Conservation (phyloP, 495 filamentous ascomycete species). For the Talaromyces liani region DNA sequence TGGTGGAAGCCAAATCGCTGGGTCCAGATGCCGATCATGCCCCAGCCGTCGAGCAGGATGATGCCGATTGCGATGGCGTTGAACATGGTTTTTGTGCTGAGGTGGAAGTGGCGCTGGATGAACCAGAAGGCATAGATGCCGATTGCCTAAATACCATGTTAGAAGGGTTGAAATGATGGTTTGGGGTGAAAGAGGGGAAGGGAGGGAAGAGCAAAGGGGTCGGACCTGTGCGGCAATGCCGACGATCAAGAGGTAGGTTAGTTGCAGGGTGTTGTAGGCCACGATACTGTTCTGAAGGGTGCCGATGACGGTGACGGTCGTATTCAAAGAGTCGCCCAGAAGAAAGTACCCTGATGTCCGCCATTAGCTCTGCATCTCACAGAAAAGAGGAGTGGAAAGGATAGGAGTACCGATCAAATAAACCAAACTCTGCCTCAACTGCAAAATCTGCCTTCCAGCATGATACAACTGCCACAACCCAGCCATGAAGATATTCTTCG, state of each 20-base stretch:
- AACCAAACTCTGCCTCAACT: constrained; percentile 54
- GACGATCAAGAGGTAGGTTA: constrained; percentile 46
- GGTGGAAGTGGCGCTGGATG: constrained; percentile 39
- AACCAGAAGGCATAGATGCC: constrained; percentile 54
- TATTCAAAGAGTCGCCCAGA: constrained; percentile 43
- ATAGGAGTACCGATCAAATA: constrained; percentile 47
- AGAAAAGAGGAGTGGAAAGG: background rate
- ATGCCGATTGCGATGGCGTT: constrained; percentile 41
- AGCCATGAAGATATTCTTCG: constrained; percentile 41
- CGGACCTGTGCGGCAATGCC: constrained; percentile 51
- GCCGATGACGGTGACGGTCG: constrained; percentile 39
- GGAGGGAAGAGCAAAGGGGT: background rate
- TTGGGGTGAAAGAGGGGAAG: too few species aligned
- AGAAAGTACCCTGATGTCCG: constrained; percentile 14
- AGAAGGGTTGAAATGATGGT: too few species aligned
- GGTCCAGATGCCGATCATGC: constrained; percentile 44
- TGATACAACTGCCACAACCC: constrained; percentile 52
- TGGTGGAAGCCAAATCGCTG: constrained; percentile 39
- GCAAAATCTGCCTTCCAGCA: constrained; percentile 52
- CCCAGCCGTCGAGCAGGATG: constrained; percentile 43
- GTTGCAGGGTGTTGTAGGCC: constrained; percentile 50
- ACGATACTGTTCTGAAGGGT: constrained; percentile 58
- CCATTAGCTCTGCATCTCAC: background rate
- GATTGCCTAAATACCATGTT: too few species aligned
- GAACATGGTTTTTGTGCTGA: constrained; percentile 43